These are phyloP conservation scores for Debaryomycetaceae sp. DNA, from an alignment of 1,139 yeast species.

Conservation along the genomic window DNA sequence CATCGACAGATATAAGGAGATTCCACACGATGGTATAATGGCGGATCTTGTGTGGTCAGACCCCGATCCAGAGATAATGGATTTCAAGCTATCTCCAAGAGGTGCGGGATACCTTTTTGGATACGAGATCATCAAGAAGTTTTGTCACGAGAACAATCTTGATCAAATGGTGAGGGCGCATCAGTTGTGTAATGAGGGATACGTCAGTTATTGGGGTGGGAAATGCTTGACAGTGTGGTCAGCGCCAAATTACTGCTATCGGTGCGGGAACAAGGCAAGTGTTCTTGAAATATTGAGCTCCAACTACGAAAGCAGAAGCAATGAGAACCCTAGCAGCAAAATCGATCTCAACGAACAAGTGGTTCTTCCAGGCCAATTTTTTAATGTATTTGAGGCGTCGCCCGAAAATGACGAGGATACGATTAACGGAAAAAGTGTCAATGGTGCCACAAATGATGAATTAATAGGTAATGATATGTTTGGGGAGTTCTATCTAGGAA, in stretches of 20 bases:
- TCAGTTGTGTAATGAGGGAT: conserved; percentile 94
- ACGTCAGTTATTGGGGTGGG: conserved; percentile 87
- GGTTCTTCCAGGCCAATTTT: conserved; percentile 50
- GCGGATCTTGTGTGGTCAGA: conserved; percentile 99
- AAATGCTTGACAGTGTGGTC: conserved; percentile 95
- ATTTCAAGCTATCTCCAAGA: conserved; percentile 85
- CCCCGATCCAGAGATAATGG: conserved; percentile 83
- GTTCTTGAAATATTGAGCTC: conserved; percentile 66
- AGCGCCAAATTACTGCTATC: conserved; percentile 94
- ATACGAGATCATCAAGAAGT: conserved; percentile 81
- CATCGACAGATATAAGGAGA: conserved; percentile 86
- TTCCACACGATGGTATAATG: conserved; percentile 99
- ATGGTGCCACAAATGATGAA: conserved; percentile 25
- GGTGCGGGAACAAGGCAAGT: conserved; percentile 96
- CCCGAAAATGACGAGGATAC: conserved; percentile 71
- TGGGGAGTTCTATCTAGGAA: conserved; percentile 22
- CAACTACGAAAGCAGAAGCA: conserved; percentile 21
- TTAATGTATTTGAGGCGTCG: conserved; percentile 95
- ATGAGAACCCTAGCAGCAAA: conserved; percentile 5
- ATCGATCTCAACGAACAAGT: conserved; percentile 15
- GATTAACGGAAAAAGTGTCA: conserved; percentile 37
- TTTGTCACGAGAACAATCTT: conserved; percentile 73
- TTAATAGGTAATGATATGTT: conserved; percentile 17
- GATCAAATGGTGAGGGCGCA: conserved; percentile 89
- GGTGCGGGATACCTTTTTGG: conserved; percentile 99